A percentile compares a stretch with the other conserved stretches of the same genome.
These are phyloP conservation scores for Agrocybe praecox DNA, from an alignment of 768 basidiomycete genomes.

Conservation along the genomic window DNA sequence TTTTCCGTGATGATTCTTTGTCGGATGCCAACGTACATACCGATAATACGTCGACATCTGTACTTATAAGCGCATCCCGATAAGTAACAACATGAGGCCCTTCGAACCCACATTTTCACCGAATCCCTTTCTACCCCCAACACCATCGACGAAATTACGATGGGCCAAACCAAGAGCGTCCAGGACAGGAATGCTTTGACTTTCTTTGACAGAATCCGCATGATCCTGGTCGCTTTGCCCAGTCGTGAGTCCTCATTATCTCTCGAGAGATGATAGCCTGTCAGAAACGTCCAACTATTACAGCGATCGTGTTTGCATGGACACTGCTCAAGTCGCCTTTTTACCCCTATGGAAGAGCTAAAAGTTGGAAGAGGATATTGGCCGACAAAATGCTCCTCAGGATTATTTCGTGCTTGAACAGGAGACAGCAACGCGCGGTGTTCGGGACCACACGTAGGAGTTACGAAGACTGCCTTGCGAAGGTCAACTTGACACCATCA, in stretches of 20 bases:
- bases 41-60: too few species aligned
- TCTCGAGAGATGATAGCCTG: background rate
- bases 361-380: conserved; percentile 14
- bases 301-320: conserved; percentile 5
- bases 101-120: too few species aligned
- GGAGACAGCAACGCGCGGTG: conserved; percentile 10
- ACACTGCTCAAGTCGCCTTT: conserved; percentile 10
- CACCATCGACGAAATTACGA: background rate
- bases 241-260: conserved; percentile 1
- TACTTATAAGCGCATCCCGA: too few species aligned
- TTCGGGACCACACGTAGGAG: conserved; percentile 15
- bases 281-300: background rate
- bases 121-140: background rate
- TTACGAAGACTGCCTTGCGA: conserved; percentile 18
- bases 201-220: background rate
- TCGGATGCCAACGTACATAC: too few species aligned
- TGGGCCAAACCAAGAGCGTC: background rate
- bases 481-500: conserved; percentile 6
- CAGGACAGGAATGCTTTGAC: background rate
- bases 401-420: conserved; percentile 7
- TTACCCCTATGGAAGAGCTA: conserved; percentile 10
- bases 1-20: too few species aligned
- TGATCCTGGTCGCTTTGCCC: background rate
- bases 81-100: too few species aligned
- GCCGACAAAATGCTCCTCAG: conserved; percentile 8